Percentiles rank a stretch among this genome's conserved stretches.
phyloP scores from a whole-genome alignment of 306 rosid genomes.

The Trifolium subterraneum region DNA sequence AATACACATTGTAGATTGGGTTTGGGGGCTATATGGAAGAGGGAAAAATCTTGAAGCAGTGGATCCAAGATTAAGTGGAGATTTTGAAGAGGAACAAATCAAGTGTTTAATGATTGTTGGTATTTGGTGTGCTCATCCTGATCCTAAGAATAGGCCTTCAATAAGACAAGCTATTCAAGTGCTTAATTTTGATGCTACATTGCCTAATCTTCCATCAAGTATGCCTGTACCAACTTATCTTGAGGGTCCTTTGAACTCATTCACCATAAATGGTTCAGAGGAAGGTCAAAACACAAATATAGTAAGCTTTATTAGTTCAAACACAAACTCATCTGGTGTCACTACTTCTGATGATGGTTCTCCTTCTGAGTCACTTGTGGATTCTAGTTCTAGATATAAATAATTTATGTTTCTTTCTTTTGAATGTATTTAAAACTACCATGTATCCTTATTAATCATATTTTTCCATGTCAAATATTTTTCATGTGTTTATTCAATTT shows the following conservation, averaged over 20 bases:
- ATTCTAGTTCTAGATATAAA: not conserved
- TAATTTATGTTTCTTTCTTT: not conserved
- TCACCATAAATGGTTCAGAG: not conserved
- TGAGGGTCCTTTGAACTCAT: not conserved
- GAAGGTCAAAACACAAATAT: conserved; percentile 13
- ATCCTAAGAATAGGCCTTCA: conserved; percentile 20
- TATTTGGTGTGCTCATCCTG: conserved; percentile 45
- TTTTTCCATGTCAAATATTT: no score
- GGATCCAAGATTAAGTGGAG: conserved; percentile 38
- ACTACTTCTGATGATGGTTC: conserved; percentile 35
- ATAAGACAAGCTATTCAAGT: conserved; percentile 40
- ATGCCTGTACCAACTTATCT: conserved; percentile 36
- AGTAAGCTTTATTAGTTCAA: not conserved
- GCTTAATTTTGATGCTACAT: conserved; percentile 44
- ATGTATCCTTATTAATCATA: not conserved
- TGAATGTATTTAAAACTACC: not conserved
- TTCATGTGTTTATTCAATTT: no score
- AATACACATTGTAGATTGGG: conserved; percentile 36
- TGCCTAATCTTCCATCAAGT: conserved; percentile 40
- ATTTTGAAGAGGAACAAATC: conserved; percentile 42
- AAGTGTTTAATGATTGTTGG: conserved; percentile 36
- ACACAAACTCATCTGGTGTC: conserved; percentile 7
- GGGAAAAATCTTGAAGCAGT: conserved; percentile 31
- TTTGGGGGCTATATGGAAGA: conserved; percentile 49
- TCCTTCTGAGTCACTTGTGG: conserved; percentile 18